Conservation (phyloP, 208 protist genomes). For the Trypanosoma theileri region DNA sequence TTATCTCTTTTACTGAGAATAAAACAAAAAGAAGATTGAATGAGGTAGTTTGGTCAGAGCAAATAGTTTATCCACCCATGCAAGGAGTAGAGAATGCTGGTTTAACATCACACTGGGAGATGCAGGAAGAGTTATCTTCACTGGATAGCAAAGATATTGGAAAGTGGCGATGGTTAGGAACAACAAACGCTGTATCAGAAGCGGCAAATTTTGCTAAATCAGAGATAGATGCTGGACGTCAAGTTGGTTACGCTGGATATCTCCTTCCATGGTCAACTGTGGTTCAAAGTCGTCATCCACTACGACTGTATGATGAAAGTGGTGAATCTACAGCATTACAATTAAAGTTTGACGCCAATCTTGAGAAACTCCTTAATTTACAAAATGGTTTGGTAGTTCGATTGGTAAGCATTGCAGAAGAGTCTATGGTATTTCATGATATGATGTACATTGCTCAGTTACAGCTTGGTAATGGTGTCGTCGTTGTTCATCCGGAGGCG, state of each 20-base stretch:
- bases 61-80: slow-evolving; percentile 1
- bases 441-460: slow-evolving; percentile 19
- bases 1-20: not conserved
- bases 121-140: slow-evolving; percentile 46
- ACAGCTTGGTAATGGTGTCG: slow-evolving; percentile 8
- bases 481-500: slow-evolving; percentile 17
- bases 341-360: slow-evolving; percentile 36
- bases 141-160: slow-evolving; percentile 10
- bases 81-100: not conserved
- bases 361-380: slow-evolving; percentile 40
- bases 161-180: slow-evolving; percentile 66
- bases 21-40: not conserved
- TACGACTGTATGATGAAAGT: slow-evolving; percentile 87
- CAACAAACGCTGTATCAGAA: slow-evolving; percentile 37
- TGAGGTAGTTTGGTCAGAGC: not conserved
- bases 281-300: slow-evolving; percentile 51
- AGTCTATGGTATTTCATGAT: slow-evolving; percentile 43
- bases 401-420: slow-evolving; percentile 52
- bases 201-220: slow-evolving; percentile 6
- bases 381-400: slow-evolving; percentile 32
- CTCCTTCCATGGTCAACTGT: slow-evolving; percentile 80
- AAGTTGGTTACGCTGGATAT: slow-evolving; percentile 24
- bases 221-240: not conserved
- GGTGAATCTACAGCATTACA: slow-evolving; percentile 45
- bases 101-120: slow-evolving; percentile 32